Percentiles rank a stretch among this genome's conserved stretches.
Conservation (phyloP, 441 rosid genomes). For the Syzygium malaccense region DNA sequence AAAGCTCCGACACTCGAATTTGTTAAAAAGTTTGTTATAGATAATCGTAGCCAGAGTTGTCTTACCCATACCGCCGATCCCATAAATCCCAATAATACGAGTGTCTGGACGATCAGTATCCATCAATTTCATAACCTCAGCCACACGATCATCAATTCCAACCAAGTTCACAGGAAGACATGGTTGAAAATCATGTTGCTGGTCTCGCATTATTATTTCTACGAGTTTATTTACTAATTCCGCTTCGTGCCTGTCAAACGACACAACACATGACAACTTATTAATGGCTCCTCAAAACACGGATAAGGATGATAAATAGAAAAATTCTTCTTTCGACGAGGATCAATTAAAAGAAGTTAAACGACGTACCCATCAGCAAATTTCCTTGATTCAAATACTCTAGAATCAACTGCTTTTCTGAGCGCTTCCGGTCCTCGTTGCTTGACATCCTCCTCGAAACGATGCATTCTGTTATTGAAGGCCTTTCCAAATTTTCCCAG, state of each 20-base stretch:
- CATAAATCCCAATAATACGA: neutral
- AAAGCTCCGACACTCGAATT: rapidly evolving
- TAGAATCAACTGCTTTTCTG: rapidly evolving
- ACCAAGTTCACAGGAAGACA: rapidly evolving
- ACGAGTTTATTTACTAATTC: neutral
- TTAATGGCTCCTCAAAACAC: neutral
- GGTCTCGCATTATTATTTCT: rapidly evolving
- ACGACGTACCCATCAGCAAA: neutral
- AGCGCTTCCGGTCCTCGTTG: neutral
- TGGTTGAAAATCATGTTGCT: neutral
- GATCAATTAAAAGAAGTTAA: no score
- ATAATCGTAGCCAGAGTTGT: neutral
- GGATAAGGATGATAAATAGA: neutral
- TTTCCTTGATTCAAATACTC: neutral
- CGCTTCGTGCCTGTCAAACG: neutral
- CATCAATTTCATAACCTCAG: neutral
- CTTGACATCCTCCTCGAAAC: neutral
- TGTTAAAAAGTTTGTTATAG: neutral
- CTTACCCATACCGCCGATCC: neutral
- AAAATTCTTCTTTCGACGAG: neutral
- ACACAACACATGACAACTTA: neutral
- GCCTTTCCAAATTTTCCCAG: rapidly evolving
- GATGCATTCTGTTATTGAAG: neutral
- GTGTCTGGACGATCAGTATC: rapidly evolving
- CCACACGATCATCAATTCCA: neutral